A percentile compares a stretch with the other conserved stretches of the same genome.
Evolutionary conservation across 768 basidiomycete species (phyloP).

Genomic region (Tricholoma matsutake): DNA sequence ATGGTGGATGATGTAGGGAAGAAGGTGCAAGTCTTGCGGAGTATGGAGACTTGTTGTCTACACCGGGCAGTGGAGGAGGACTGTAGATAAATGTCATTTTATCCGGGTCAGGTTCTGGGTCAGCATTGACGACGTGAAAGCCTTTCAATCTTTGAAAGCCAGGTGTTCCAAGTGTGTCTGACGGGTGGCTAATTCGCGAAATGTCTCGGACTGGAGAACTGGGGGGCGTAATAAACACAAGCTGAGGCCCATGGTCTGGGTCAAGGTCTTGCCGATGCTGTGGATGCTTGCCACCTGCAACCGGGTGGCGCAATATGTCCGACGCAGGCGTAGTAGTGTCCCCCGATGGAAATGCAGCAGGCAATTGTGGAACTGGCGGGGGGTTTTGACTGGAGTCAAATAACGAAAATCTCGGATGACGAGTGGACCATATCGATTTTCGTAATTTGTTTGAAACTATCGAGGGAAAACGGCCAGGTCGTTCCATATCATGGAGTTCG

Average conservation of each 20-base stretch:
- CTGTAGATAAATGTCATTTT: slow-evolving; percentile 12
- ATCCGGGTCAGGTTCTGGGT: slow-evolving; percentile 20
- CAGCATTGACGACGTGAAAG: slow-evolving; percentile 31
- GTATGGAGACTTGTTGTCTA: slow-evolving; percentile 9
- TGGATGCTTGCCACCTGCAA: background rate
- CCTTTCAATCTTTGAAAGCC: slow-evolving; percentile 11
- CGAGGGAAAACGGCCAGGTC: slow-evolving; percentile 6
- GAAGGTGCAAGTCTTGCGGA: slow-evolving; percentile 16
- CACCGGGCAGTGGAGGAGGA: slow-evolving; percentile 18
- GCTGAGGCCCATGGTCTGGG: slow-evolving; percentile 24
- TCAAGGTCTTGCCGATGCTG: slow-evolving; percentile 1
- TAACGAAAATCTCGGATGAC: background rate
- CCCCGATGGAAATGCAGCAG: background rate
- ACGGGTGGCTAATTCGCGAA: background rate
- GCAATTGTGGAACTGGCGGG: slow-evolving; percentile 1
- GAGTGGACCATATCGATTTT: slow-evolving; percentile 4
- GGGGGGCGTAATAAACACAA: slow-evolving; percentile 33
- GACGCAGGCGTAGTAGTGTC: background rate
- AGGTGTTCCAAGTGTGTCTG: background rate
- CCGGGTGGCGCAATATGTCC: background rate
- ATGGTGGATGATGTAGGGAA: background rate
- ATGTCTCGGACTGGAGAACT: slow-evolving; percentile 17
- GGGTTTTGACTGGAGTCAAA: background rate
- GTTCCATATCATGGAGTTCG: slow-evolving; percentile 10
- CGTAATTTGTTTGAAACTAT: slow-evolving; percentile 10